Percentiles rank a stretch among this genome's conserved stretches.
Evolutionary conservation across 2,329 filamentous ascomycete species (phyloP).

Genomic region (Arthrobotrys musiformis): DNA sequence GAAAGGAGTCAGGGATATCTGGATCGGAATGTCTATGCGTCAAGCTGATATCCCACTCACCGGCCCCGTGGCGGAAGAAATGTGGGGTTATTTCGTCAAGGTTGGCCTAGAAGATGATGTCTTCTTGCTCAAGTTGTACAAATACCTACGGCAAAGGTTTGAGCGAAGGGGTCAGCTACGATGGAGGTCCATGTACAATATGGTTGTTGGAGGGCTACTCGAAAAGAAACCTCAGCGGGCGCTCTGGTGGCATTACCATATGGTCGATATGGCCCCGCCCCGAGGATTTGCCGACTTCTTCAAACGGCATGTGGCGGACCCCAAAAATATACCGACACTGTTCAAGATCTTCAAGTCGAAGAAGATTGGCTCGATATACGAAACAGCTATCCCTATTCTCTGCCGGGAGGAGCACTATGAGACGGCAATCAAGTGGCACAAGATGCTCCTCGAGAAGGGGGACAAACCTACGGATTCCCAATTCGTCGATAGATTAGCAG

Average conservation of each 20-base stretch:
- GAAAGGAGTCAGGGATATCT: conserved; percentile 57
- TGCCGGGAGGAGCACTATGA: conserved; percentile 51
- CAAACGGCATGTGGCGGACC: conserved; percentile 7
- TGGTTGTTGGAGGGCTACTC: conserved; percentile 56
- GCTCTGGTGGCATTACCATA: conserved; percentile 54
- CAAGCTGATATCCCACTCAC: conserved; percentile 56
- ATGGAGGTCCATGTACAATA: conserved; percentile 56
- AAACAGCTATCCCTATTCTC: conserved; percentile 53
- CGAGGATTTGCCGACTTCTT: conserved; percentile 54
- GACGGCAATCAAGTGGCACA: conserved; percentile 57
- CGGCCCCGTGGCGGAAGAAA: conserved; percentile 54
- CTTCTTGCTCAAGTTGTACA: conserved; percentile 57
- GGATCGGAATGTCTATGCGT: conserved; percentile 56
- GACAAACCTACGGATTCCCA: conserved; percentile 57
- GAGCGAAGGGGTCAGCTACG: conserved; percentile 15
- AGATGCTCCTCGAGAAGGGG: conserved; percentile 55
- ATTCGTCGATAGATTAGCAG: conserved; percentile 53
- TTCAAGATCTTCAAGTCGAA: conserved; percentile 31
- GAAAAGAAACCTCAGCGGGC: conserved; percentile 42
- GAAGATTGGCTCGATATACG: conserved; percentile 51
- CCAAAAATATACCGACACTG: conserved; percentile 16
- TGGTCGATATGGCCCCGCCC: conserved; percentile 55
- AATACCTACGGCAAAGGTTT: conserved; percentile 53
- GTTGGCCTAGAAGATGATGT: conserved; percentile 54
- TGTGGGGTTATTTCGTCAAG: conserved; percentile 57